These are phyloP conservation scores for Barnettozyma hawaiiensis DNA, from an alignment of 1,139 yeast genomes.

Conservation along the genomic window DNA sequence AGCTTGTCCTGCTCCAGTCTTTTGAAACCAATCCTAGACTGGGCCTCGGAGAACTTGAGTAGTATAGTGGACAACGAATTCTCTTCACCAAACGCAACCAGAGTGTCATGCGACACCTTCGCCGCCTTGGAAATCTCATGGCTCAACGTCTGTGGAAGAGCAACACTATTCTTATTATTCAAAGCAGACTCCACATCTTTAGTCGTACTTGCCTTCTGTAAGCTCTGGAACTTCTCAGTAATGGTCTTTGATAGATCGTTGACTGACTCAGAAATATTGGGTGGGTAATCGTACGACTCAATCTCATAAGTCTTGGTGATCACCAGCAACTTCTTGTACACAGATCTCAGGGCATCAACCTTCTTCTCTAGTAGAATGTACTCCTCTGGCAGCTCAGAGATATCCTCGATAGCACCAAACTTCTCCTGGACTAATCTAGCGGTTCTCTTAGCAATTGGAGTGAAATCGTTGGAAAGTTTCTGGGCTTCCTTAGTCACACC, in stretches of 20 bases:
- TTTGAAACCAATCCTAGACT: slow-evolving; percentile 54
- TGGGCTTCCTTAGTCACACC: slow-evolving; percentile 25
- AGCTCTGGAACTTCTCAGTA: slow-evolving; percentile 49
- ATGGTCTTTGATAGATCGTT: slow-evolving; percentile 56
- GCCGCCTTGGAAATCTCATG: slow-evolving; percentile 46
- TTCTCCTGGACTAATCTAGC: slow-evolving; percentile 50
- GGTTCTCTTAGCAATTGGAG: slow-evolving; percentile 27
- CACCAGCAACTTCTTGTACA: slow-evolving; percentile 68
- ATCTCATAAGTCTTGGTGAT: slow-evolving; percentile 68
- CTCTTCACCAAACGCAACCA: slow-evolving; percentile 34
- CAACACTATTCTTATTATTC: slow-evolving; percentile 20
- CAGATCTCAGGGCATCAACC: slow-evolving; percentile 67
- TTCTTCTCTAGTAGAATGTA: slow-evolving; percentile 61
- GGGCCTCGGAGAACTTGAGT: slow-evolving; percentile 49
- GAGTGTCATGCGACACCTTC: slow-evolving; percentile 31
- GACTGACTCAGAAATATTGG: slow-evolving; percentile 60
- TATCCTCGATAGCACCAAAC: slow-evolving; percentile 64
- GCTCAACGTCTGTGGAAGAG: slow-evolving; percentile 43
- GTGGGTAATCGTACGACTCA: slow-evolving; percentile 84
- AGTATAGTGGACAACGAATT: slow-evolving; percentile 49
- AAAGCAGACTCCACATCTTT: slow-evolving; percentile 55
- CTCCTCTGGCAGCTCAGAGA: slow-evolving; percentile 67
- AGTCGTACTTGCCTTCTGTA: slow-evolving; percentile 56
- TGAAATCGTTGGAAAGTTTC: slow-evolving; percentile 24
- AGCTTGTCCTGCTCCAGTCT: slow-evolving; percentile 62